Conservation (phyloP, 345 rosid genomes). For the Citrus australasica region DNA sequence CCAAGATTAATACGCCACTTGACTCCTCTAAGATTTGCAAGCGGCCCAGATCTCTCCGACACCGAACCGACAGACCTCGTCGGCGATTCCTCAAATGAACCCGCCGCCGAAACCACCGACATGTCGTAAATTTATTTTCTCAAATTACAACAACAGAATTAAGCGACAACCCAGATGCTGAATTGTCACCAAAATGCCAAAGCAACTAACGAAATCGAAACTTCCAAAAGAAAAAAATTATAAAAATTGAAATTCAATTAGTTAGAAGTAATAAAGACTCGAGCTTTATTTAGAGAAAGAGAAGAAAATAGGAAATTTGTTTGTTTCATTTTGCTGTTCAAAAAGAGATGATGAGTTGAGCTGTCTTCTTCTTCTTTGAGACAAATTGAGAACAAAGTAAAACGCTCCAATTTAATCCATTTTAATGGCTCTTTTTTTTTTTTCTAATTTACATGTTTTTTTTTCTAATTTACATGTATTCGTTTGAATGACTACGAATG, state of each 20-base stretch:
- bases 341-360: background rate
- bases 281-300: background rate
- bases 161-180: background rate
- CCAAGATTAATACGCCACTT: constrained; percentile 91
- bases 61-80: background rate
- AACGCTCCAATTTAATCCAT: background rate
- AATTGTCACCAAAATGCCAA: background rate
- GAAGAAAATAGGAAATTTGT: constrained; percentile 6
- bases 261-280: background rate
- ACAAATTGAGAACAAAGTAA: background rate
- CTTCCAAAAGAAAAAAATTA: background rate
- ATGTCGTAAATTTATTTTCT: background rate
- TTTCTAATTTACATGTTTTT: background rate
- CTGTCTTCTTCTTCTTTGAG: background rate
- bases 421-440: background rate
- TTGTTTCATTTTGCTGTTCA: background rate
- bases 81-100: constrained; percentile 13
- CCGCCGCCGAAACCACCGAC: background rate
- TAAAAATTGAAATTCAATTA: background rate
- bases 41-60: constrained; percentile 18
- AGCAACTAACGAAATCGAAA: background rate
- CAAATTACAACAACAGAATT: background rate
- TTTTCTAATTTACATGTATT: too few relatives aligned
- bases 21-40: constrained; percentile 62
- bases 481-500: background rate